Conservation (phyloP, 192 early-diverging fungal species). For the Haplosporangium gracile region DNA sequence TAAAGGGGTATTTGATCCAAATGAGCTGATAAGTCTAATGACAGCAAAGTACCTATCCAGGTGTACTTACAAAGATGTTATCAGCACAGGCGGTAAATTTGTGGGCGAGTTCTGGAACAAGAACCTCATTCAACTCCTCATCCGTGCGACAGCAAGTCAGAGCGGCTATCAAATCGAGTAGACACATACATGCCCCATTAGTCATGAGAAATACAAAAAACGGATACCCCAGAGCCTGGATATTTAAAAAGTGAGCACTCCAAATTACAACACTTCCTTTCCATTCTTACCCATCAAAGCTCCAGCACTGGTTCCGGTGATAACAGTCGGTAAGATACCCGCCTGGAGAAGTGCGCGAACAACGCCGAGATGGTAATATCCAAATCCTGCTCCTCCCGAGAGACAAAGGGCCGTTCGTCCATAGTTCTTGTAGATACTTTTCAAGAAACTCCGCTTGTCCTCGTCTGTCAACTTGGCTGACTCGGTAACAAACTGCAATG, state of each 20-base stretch:
- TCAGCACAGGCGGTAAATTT: slow-evolving; percentile 69
- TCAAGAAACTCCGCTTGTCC: slow-evolving; percentile 77
- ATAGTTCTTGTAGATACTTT: slow-evolving; percentile 73
- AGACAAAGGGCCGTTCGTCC: slow-evolving; percentile 84
- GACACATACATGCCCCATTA: slow-evolving; percentile 22
- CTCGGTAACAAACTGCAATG: slow-evolving; percentile 53
- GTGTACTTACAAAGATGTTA: slow-evolving; percentile 32
- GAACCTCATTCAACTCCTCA: slow-evolving; percentile 68
- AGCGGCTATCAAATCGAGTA: slow-evolving; percentile 59
- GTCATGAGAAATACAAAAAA: slow-evolving; percentile 26
- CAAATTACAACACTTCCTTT: neutral
- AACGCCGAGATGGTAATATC: slow-evolving; percentile 81
- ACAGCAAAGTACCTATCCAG: neutral
- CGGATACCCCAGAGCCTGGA: neutral
- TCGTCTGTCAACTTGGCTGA: slow-evolving; percentile 54
- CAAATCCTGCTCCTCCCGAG: slow-evolving; percentile 81
- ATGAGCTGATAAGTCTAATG: neutral
- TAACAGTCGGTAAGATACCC: slow-evolving; percentile 76
- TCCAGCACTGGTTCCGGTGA: slow-evolving; percentile 84
- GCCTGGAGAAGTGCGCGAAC: slow-evolving; percentile 78
- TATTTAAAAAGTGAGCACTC: neutral
- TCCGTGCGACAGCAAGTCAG: slow-evolving; percentile 79
- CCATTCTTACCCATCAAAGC: slow-evolving; percentile 60
- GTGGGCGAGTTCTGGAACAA: slow-evolving; percentile 63
- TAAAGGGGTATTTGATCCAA: neutral